These are phyloP conservation scores for Dalechampia spathulata DNA, from an alignment of 441 rosid genomes.

Conservation along the genomic window DNA sequence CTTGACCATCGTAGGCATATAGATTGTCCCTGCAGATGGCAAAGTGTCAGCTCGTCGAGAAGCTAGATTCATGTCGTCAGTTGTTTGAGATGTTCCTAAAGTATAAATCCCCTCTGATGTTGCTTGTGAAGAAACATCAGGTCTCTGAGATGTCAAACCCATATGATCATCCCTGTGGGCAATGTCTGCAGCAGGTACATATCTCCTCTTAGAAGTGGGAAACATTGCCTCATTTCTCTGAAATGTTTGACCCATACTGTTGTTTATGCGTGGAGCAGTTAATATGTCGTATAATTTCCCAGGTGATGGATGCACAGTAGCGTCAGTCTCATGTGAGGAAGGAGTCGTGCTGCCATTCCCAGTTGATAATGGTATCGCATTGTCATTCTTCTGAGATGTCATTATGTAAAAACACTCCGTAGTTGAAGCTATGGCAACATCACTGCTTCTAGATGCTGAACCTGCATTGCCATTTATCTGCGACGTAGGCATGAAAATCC, in stretches of 20 bases:
- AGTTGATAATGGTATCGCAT: neutral
- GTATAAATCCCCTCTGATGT: constrained; percentile 22
- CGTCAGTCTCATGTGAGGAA: constrained; percentile 6
- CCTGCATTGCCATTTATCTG: constrained; percentile 15
- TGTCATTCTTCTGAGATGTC: constrained; percentile 3
- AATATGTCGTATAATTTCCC: constrained; percentile 18
- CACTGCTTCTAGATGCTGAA: constrained; percentile 15
- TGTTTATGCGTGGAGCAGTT: constrained; percentile 16
- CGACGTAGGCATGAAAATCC: constrained; percentile 19
- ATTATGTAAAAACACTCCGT: constrained; percentile 14
- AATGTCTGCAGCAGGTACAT: constrained; percentile 21
- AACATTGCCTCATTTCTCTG: constrained; percentile 17
- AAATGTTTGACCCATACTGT: constrained; percentile 11
- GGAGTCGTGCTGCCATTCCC: constrained; percentile 6
- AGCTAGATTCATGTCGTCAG: constrained; percentile 10
- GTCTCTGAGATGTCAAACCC: constrained; percentile 21
- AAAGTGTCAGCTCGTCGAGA: constrained; percentile 13
- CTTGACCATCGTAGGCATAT: constrained; percentile 23
- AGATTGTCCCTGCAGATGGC: constrained; percentile 23
- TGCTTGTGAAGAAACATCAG: constrained; percentile 17
- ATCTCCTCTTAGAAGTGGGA: constrained; percentile 27
- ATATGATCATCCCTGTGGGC: constrained; percentile 23
- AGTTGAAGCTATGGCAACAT: constrained; percentile 9
- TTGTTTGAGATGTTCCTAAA: constrained; percentile 17
- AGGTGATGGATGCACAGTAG: constrained; percentile 6